Percentiles rank a stretch among this genome's conserved stretches.
Conservation (phyloP, 108 stramenopile species). For the Phaeodactylum tricornutum region DNA sequence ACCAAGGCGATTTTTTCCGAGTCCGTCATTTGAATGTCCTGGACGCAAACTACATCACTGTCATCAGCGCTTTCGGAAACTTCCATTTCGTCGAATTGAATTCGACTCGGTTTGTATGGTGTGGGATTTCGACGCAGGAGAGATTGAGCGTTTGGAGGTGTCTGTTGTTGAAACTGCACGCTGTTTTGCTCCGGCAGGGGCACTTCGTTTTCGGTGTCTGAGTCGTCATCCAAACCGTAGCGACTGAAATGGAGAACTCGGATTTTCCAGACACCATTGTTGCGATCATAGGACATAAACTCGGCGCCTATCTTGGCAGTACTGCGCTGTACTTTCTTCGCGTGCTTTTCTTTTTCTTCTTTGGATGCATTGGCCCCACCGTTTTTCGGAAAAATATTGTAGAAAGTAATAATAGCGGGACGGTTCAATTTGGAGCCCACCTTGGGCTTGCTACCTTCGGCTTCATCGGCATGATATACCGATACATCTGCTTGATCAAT, state of each 20-base stretch:
- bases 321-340: slow-evolving; percentile 38
- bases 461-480: slow-evolving; percentile 80
- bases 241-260: slow-evolving; percentile 89
- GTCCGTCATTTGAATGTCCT: slow-evolving; percentile 8
- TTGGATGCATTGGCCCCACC: slow-evolving; percentile 29
- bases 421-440: slow-evolving; percentile 82
- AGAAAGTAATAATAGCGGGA: slow-evolving; percentile 78
- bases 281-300: slow-evolving; percentile 68
- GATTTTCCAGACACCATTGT: slow-evolving; percentile 80
- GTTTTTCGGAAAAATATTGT: slow-evolving; percentile 57
- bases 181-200: neutral
- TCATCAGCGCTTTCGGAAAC: slow-evolving; percentile 2
- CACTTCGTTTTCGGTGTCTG: slow-evolving; percentile 46
- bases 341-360: slow-evolving; percentile 49
- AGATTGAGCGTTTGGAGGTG: neutral
- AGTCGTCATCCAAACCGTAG: slow-evolving; percentile 74
- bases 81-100: slow-evolving; percentile 13
- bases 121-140: slow-evolving; percentile 13
- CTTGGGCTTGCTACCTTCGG: slow-evolving; percentile 56
- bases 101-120: slow-evolving; percentile 16
- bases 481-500: slow-evolving; percentile 79
- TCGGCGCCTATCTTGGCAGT: slow-evolving; percentile 67
- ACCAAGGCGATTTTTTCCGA: neutral
- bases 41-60: slow-evolving; percentile 30
- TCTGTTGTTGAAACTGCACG: neutral